phyloP scores from a whole-genome alignment of 1,284 basidiomycete species.

The Pseudozyma hubeiensis region DNA sequence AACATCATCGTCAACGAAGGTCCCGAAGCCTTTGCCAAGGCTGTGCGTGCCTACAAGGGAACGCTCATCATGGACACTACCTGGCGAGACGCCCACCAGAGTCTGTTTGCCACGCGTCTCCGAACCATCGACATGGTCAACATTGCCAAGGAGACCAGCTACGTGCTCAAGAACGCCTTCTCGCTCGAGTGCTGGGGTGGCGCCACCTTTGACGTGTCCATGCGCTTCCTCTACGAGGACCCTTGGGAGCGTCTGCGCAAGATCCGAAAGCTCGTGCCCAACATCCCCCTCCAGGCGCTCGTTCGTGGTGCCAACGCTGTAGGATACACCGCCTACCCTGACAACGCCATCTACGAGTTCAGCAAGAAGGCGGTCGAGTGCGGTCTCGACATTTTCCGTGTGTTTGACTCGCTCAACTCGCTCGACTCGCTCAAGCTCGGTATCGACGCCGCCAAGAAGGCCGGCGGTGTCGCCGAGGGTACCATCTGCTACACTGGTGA shows the following conservation, averaged over 20 bases:
- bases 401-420: constrained; percentile 88
- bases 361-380: constrained; percentile 89
- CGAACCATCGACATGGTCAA: constrained; percentile 98
- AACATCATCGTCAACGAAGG: constrained; percentile 99
- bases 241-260: constrained; percentile 98
- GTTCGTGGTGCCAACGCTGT: constrained; percentile 99
- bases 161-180: constrained; percentile 94
- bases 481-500: constrained; percentile 99
- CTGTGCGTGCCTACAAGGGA: constrained; percentile 94
- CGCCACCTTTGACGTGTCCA: constrained; percentile 98
- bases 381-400: constrained; percentile 99
- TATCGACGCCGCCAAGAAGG: constrained; percentile 99
- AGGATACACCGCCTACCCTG: constrained; percentile 98
- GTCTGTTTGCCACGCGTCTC: constrained; percentile 93
- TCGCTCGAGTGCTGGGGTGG: constrained; percentile 99
- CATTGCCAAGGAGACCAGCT: constrained; percentile 91
- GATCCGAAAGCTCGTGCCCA: constrained; percentile 94
- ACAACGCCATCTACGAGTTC: constrained; percentile 97
- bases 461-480: constrained; percentile 90
- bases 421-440: constrained; percentile 66
- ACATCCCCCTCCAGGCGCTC: constrained; percentile 97
- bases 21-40: constrained; percentile 98
- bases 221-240: constrained; percentile 99
- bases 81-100: constrained; percentile 99
- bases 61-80: constrained; percentile 80